phyloP scores from a whole-genome alignment of 2,329 filamentous ascomycete genomes.

The Ascochyta fabae region DNA sequence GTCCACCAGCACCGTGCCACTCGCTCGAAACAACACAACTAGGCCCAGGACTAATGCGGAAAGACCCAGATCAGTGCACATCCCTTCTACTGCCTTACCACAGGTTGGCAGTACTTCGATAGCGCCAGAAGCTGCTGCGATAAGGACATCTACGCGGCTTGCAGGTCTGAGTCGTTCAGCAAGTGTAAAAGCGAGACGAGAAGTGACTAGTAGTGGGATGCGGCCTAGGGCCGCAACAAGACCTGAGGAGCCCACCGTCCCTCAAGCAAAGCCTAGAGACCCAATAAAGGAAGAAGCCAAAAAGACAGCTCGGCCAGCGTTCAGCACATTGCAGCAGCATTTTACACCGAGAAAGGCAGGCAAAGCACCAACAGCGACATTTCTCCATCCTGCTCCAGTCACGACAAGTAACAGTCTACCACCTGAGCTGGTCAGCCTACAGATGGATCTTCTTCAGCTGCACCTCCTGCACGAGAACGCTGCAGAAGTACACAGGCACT shows the following conservation, averaged over 20 bases:
- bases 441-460: slow-evolving; percentile 49
- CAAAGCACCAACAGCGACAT: slow-evolving; percentile 46
- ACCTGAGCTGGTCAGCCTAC: slow-evolving; percentile 40
- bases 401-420: slow-evolving; percentile 29
- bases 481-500: slow-evolving; percentile 30
- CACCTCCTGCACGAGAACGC: slow-evolving; percentile 44
- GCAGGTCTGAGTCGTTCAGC: slow-evolving; percentile 35
- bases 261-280: slow-evolving; percentile 28
- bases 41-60: slow-evolving; percentile 25
- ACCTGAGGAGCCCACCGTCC: slow-evolving; percentile 18
- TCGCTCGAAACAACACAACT: slow-evolving; percentile 19
- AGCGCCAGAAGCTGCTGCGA: slow-evolving; percentile 15
- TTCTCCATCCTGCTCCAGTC: slow-evolving; percentile 41
- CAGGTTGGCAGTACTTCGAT: slow-evolving; percentile 15
- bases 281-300: slow-evolving; percentile 30
- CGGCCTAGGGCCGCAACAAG: slow-evolving; percentile 15
- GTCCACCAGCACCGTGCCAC: slow-evolving; percentile 29
- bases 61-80: slow-evolving; percentile 35
- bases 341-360: slow-evolving; percentile 47
- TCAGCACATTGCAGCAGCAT: slow-evolving; percentile 50
- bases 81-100: slow-evolving; percentile 16
- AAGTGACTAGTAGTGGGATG: slow-evolving; percentile 15
- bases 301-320: slow-evolving; percentile 40
- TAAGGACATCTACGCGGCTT: slow-evolving; percentile 31
- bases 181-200: slow-evolving; percentile 31